Conservation (phyloP, 305 asterid species). For the Fraxinus sp. region DNA sequence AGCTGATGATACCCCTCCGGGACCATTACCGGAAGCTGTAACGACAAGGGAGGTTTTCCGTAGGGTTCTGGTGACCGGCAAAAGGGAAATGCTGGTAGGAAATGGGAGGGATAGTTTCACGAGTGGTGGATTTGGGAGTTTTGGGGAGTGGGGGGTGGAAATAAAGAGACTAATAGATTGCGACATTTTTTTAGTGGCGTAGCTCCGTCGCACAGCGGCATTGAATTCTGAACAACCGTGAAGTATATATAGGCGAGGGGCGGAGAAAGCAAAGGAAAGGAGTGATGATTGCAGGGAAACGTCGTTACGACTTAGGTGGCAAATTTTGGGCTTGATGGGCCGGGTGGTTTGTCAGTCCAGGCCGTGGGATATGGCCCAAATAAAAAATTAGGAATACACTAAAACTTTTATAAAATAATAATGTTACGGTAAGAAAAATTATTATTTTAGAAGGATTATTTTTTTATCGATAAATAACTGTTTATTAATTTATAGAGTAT, state of each 20-base stretch:
- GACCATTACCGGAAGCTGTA: conserved; percentile 60
- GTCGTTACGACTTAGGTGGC: background rate
- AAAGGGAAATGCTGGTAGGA: background rate
- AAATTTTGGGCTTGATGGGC: background rate
- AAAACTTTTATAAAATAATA: too few relatives aligned
- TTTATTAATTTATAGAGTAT: too few relatives aligned
- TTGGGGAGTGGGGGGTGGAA: conserved; percentile 49
- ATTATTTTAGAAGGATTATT: too few relatives aligned
- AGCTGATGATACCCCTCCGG: conserved; percentile 31
- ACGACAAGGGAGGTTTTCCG: conserved; percentile 25
- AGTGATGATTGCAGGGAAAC: background rate
- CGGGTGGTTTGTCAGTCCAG: background rate
- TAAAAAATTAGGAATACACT: too few relatives aligned
- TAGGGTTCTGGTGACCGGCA: conserved; percentile 22
- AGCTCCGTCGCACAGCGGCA: conserved; percentile 23
- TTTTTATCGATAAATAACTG: too few relatives aligned
- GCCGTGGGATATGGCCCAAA: background rate
- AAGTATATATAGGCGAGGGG: conserved; percentile 17
- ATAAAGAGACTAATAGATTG: conserved; percentile 57
- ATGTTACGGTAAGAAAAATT: too few relatives aligned
- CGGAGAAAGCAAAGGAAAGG: conserved; percentile 39
- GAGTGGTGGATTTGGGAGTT: conserved; percentile 37
- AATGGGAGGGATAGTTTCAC: background rate
- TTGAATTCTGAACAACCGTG: background rate
- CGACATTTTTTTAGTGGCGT: conserved; percentile 38